Base-by-base conservation (phyloP, 73 alveolate species). In the Paraurostyla sp. region DNA sequence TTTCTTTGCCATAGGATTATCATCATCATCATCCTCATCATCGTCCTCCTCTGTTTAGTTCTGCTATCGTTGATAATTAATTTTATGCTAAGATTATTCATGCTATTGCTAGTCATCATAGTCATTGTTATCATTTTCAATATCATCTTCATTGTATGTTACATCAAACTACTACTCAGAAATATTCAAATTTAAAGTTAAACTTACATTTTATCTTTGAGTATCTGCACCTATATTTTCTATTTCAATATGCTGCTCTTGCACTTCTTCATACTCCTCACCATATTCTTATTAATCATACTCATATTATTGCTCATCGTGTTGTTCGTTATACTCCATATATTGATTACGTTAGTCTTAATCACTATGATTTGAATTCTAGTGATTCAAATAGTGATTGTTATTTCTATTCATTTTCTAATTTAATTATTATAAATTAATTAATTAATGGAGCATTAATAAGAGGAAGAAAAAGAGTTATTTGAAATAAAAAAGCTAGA, bases 11-110 rank as follows among this genome's bases (percentile, higher is more conserved):
- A 75, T 75, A 11, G 87, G 73, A n/a, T 75, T 49, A 43, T 75
- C 87, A 48, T 75, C 87, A 75, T 75, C 87, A 51, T 75, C 87
- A 18, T 49, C 87, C 45, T 75, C 87, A 36, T 49, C 75, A 22
- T 75, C 69, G 41, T 71, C 85, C 7, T 42, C 65, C 4, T 42
- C 85, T 7, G 9, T 30, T 27, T 42, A n/a, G 40, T 40, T 20
- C 36, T 15, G 7, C 11, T 27, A 6, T 15, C 9, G 13, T 22
- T 54, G 33, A 54, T 13, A 15, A 6, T 32, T 23, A 7, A 11
- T 11, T 15, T 54, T 54, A 6, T 54, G 33, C 71, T 54, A n/a
- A n/a, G n/a, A n/a, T n/a, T n/a, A 11, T 54, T 54, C 25, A 54
- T 11, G 35, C 22, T 54, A 54, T 54, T 54, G 71, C 9, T 54